Base-by-base conservation (phyloP, 495 filamentous ascomycete genomes). In the Ramalina intermedia region DNA sequence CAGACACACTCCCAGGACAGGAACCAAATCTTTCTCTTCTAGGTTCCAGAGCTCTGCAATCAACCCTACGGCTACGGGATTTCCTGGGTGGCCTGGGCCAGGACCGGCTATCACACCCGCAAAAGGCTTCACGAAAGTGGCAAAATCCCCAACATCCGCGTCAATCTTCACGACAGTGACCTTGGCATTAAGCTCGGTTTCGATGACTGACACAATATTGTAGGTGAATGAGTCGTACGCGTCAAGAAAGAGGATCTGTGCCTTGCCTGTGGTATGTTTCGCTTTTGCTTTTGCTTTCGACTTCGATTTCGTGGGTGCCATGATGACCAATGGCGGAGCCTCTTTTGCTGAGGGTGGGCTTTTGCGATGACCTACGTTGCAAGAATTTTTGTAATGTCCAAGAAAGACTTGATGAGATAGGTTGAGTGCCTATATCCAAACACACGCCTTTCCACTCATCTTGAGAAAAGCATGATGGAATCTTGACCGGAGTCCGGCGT, bases 211-310 rank as follows among this genome's bases (percentile, higher is more conserved):
- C 40, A 89, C 75, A 51, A 96, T 89, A 69, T 95, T 96, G 66
- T 94, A 85, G 39, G 89, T 81, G 68, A 95, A 96, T 46, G 89
- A 95, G 66, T 96, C 91, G 58, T 94, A 93, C 46, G 88, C 87
- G 61, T 98, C 91, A 39, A 98, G 66, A 62, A 91, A 88, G 40
- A 98, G 77, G 46, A 96, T 78, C 9, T 53, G 52, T 35, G 24
- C 8, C 29, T 33, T 33, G 29, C 8, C 8, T 33, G 29, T 33
- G 2, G 6, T 8, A 11, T 33, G 29, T 9, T 33, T 33, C 12
- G 29, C 6, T 13, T 33, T 33, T 7, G 23, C 23, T 24, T 24
- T 24, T 4, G 23, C 23, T 24, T 24, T 24, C 4, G 23, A 24
- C 6, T 24, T 24, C 4, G 23, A 24, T 24, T 24, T 24, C 23